Conservation (phyloP, 2,329 filamentous ascomycete genomes). For the Diaporthe australafricana region DNA sequence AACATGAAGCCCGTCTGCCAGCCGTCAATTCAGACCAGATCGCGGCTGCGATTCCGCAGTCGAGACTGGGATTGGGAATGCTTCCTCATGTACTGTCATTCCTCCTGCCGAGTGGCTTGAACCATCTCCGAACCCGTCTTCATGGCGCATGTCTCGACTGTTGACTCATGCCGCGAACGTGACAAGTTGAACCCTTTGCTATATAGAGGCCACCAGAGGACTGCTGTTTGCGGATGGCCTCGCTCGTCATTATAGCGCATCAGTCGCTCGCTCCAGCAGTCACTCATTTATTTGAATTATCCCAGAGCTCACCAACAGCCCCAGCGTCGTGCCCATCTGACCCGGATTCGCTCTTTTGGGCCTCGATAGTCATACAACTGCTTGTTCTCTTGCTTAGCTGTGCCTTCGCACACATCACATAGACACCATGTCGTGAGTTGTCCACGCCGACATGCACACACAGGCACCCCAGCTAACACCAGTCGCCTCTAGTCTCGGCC, state of each 20-base stretch:
- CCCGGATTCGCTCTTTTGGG: slow-evolving; percentile 1
- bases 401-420: background rate
- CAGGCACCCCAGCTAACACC: background rate
- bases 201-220: background rate
- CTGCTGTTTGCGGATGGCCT: background rate
- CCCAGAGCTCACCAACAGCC: background rate
- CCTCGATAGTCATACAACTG: background rate
- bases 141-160: slow-evolving; percentile 9
- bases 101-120: slow-evolving; percentile 23
- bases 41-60: slow-evolving; percentile 6
- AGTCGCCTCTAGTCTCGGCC: background rate
- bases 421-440: slow-evolving; percentile 18
- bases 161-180: slow-evolving; percentile 6
- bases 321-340: background rate
- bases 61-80: slow-evolving; percentile 40
- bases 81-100: slow-evolving; percentile 39
- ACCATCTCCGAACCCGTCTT: background rate
- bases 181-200: background rate
- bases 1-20: background rate
- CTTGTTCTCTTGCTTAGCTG: background rate
- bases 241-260: background rate
- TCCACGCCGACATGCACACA: background rate
- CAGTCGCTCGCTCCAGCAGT: background rate
- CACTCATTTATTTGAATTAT: background rate
- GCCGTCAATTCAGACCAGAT: background rate